Percentiles rank a stretch among this genome's conserved stretches.
Conservation (phyloP, 768 basidiomycete species). For the Kwoniella sp. region DNA sequence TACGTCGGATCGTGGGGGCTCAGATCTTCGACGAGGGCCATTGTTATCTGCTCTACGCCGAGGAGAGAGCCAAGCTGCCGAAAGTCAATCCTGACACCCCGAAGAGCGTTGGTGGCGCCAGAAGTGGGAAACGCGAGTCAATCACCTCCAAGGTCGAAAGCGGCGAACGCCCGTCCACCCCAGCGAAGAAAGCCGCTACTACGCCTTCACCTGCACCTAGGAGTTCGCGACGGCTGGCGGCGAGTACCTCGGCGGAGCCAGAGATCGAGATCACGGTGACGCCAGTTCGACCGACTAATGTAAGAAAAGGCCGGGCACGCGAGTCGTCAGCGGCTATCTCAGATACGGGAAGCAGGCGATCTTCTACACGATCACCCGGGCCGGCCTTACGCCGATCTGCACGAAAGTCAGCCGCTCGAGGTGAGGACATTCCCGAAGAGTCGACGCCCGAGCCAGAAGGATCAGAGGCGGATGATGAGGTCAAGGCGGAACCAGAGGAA, state of each 20-base stretch:
- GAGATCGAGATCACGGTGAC: not conserved
- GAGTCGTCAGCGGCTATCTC: conserved; percentile 10
- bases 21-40: conserved; percentile 32
- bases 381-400: conserved; percentile 5
- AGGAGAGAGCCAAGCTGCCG: conserved; percentile 11
- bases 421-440: conserved; percentile 5
- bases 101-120: too few relatives aligned
- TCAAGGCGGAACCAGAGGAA: conserved; percentile 1
- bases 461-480: conserved; percentile 1
- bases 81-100: too few relatives aligned
- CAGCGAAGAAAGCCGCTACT: too few relatives aligned
- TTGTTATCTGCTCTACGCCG: conserved; percentile 29
- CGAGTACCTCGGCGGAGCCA: conserved; percentile 7
- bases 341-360: not conserved
- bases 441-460: not conserved
- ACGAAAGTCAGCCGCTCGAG: conserved; percentile 4
- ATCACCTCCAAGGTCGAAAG: conserved; percentile 2
- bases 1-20: conserved; percentile 32
- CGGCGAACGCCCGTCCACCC: too few relatives aligned
- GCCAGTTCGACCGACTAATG: conserved; percentile 1
- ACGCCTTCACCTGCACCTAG: not conserved
- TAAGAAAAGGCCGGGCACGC: conserved; percentile 5
- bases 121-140: not conserved
- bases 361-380: conserved; percentile 4
- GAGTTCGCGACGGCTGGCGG: not conserved